These are phyloP conservation scores for Coffea humblotiana DNA, from an alignment of 305 asterid species.

Conservation along the genomic window DNA sequence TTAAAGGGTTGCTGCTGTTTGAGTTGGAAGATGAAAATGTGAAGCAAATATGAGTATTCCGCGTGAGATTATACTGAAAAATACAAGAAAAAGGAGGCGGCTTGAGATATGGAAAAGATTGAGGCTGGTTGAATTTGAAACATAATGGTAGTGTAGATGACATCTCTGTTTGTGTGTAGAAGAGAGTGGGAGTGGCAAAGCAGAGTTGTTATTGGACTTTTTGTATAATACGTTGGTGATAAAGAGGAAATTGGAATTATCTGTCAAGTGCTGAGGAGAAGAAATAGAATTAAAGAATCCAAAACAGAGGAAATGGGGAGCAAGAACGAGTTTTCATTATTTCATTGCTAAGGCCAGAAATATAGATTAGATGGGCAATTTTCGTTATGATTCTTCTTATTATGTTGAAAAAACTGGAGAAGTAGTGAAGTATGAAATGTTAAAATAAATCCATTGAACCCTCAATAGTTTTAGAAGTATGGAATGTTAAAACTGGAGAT, in stretches of 20 bases:
- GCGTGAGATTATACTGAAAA: conserved; percentile 16
- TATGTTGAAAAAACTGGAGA: neutral
- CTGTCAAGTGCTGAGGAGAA: neutral
- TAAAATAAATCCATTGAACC: too few relatives aligned
- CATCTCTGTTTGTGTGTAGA: conserved; percentile 14
- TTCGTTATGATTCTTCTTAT: neutral
- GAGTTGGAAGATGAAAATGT: conserved; percentile 44
- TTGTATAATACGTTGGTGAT: neutral
- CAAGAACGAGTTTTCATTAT: neutral
- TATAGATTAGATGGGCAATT: too few relatives aligned
- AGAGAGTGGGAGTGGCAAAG: neutral
- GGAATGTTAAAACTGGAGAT: neutral
- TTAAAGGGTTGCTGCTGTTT: conserved; percentile 23
- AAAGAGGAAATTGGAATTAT: neutral
- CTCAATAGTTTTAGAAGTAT: too few relatives aligned
- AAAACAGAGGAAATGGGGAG: neutral
- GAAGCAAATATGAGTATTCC: conserved; percentile 44
- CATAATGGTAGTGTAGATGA: conserved; percentile 38
- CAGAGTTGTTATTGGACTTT: too few relatives aligned
- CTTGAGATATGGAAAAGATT: conserved; percentile 9
- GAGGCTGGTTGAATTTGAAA: conserved; percentile 34
- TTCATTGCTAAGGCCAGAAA: neutral
- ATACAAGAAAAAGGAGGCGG: conserved; percentile 11
- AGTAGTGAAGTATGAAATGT: neutral
- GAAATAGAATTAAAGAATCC: too few relatives aligned